Evolutionary conservation across 176 grass and related monocot species (phyloP), one percentile per base, ranked within the genome.

Genomic region (Dactylis glomerata): DNA sequence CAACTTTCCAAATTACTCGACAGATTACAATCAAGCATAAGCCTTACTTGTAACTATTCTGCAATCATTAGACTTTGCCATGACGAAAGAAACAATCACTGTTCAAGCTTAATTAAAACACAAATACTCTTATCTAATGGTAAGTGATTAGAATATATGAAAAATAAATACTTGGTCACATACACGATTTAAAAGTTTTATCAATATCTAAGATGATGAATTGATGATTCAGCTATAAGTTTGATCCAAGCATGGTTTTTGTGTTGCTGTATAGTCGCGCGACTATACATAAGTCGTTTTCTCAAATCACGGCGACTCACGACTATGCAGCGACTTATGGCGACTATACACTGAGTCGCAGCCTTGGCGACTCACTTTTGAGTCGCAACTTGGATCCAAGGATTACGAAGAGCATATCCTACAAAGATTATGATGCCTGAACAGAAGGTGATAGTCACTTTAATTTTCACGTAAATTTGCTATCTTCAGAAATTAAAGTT

Each of bases 71-170:
- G 37, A 76, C 31, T 79, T 52, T 63, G 40, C 62, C 45, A 69
- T 31, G 73, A 45, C 19, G 47, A 71, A 72, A 76, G 61, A 54
- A 73, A 30, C 15, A 72, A 59, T 20, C 70, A 78, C 28, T 17
- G 23, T 65, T 88, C 34, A 74, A 26, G 27, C 57, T 59, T 28
- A 59, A 76, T 23, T 76, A 85, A 69, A 26, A 70, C 30, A 6
- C 14, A 36, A 76, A 50, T 24, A 36, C 19, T 79, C 79, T 36
- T 58, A 49, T 65, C 42, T 7, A 76, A 49, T 23, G 42, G 75
- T 59, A 85, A 81, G 41, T 9, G 59, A 31, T n/a, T 24, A 77
- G 26, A 79, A 86, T 71, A 77, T 10, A 70, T 49, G 63, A 57
- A 44, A 44, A 42, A 75, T 8, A 23, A 77, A 7, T 0, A 54